A percentile compares a stretch with the other conserved stretches of the same genome.
These are phyloP conservation scores for Trypanosoma mega DNA, from an alignment of 208 protist species.

Conservation along the genomic window DNA sequence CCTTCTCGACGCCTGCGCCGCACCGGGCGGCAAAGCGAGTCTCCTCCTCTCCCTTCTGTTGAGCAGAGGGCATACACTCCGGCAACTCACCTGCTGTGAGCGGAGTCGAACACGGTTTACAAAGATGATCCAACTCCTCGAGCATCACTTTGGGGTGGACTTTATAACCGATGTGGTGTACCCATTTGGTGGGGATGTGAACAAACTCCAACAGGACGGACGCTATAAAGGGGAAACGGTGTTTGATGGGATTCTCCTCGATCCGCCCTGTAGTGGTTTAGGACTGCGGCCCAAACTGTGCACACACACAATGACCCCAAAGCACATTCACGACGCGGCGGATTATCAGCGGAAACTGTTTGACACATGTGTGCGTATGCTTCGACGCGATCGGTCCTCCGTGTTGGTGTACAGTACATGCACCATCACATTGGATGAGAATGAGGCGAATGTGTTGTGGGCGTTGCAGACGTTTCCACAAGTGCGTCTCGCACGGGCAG, in stretches of 20 bases:
- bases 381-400: conserved; percentile 18
- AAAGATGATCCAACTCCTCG: conserved; percentile 35
- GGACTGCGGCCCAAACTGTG: conserved; percentile 68
- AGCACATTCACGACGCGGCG: conserved; percentile 35
- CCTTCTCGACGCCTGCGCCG: conserved; percentile 92
- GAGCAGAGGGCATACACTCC: conserved; percentile 32
- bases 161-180: conserved; percentile 4
- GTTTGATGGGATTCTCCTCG: conserved; percentile 76
- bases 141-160: conserved; percentile 31
- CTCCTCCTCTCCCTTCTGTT: conserved; percentile 61
- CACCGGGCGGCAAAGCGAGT: conserved; percentile 92
- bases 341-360: conserved; percentile 83
- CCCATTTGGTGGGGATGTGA: conserved; percentile 21
- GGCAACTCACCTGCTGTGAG: conserved; percentile 62
- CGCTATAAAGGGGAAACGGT: not conserved
- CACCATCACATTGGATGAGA: conserved; percentile 74
- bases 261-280: conserved; percentile 85
- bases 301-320: conserved; percentile 37
- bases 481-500: conserved; percentile 43
- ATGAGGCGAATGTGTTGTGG: conserved; percentile 74
- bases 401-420: conserved; percentile 73
- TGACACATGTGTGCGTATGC: conserved; percentile 43
- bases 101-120: conserved; percentile 41
- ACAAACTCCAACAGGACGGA: conserved; percentile 17
- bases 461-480: conserved; percentile 40